Percentiles rank a stretch among this genome's conserved stretches.
Evolutionary conservation across 2,329 filamentous ascomycete species (phyloP).

Genomic region (Alternaria triticimaculans): DNA sequence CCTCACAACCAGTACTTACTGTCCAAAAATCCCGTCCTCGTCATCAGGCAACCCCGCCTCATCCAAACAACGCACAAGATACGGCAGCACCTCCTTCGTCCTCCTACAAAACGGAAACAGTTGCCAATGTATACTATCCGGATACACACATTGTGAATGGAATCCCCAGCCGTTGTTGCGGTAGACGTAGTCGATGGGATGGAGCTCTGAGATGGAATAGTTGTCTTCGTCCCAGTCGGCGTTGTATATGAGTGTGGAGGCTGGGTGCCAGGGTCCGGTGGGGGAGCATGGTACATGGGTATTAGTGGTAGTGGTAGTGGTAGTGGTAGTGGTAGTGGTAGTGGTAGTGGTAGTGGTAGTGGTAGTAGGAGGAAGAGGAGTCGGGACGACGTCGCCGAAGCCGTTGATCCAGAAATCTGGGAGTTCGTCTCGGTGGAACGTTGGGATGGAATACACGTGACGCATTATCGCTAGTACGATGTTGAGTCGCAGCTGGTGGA

Average conservation of each 20-base stretch:
- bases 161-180: neutral
- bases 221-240: no score
- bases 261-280: neutral
- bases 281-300: no score
- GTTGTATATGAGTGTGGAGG: neutral
- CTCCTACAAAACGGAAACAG: neutral
- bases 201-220: no score
- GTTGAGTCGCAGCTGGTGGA: neutral
- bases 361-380: no score
- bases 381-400: neutral
- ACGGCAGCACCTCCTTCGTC: neutral
- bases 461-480: neutral
- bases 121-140: no score
- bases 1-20: no score
- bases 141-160: no score
- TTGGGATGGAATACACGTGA: neutral
- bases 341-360: no score
- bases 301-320: no score
- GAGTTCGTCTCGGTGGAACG: neutral
- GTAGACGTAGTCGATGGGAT: neutral
- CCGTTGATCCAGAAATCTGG: neutral
- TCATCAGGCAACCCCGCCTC: neutral
- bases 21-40: no score
- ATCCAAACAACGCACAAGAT: neutral
- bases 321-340: no score